Evolutionary conservation across 2,329 filamentous ascomycete genomes (phyloP).

Genomic region (Colletotrichum cereale): DNA sequence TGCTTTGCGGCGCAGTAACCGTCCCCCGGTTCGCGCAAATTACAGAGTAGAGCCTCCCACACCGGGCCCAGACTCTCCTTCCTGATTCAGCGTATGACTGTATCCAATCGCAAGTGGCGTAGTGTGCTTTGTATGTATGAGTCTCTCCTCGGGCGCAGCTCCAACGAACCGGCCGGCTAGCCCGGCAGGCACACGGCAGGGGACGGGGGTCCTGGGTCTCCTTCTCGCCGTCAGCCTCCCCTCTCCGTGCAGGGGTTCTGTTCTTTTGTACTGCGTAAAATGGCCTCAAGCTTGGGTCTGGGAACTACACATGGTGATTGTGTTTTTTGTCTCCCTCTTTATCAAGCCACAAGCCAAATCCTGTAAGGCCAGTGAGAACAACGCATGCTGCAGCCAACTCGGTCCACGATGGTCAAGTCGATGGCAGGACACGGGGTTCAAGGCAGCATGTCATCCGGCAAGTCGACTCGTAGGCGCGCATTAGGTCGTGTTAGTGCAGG

Average conservation of each 20-base stretch:
- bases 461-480: constrained; percentile 15
- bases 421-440: constrained; percentile 16
- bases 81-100: constrained; percentile 10
- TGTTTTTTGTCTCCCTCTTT: background rate
- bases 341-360: background rate
- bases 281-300: background rate
- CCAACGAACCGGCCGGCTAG: background rate
- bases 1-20: constrained; percentile 1
- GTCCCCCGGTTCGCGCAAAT: constrained; percentile 11
- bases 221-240: background rate
- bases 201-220: background rate
- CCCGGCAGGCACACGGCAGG: background rate
- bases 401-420: background rate
- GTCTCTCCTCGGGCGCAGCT: background rate
- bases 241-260: background rate
- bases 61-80: constrained; percentile 7
- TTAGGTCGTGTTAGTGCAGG: constrained; percentile 31
- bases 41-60: constrained; percentile 13
- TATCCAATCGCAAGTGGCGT: background rate
- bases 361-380: background rate
- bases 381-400: background rate
- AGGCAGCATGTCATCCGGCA: constrained; percentile 21
- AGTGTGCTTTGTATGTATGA: too few relatives aligned
- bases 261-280: background rate
- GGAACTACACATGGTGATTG: background rate